Base-by-base conservation (phyloP, 257 asterid genomes). In the Orobanche coerulescens region DNA sequence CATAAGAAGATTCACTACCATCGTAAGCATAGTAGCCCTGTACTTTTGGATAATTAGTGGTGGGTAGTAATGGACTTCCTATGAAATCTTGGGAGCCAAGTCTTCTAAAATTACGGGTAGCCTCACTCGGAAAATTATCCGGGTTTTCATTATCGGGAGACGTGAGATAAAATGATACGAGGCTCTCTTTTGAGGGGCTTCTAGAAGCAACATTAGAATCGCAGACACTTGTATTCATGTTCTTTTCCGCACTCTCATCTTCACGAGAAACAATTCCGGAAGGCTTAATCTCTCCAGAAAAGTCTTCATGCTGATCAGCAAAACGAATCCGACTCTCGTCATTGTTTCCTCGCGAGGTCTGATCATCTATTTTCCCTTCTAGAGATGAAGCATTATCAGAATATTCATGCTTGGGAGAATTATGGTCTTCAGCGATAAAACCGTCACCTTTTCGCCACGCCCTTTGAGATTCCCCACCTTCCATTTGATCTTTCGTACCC, bases 1-100 rank as follows among this genome's bases (percentile, higher is more conserved):
- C 95, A 33, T 50, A 80, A 46, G 95, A 88, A 59, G 94, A 85
- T 67, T 71, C 82, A 34, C 94, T 84, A 54, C 84, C 93, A 68
- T 81, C 87, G 66, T 74, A 66, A 37, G 66, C 80, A 51, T 84
- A 86, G 71, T 78, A 82, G 61, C 75, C 68, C 62, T 75, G 58
- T 37, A 73, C 22, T 50, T 68, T 68, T 20, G 80, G 81, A 69
- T 79, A 72, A 44, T 64, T 83, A 64, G 73, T 12, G 33, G 58
- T 33, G 42, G 75, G 69, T 0, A 23, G 66, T 10, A 71, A 73
- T 54, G 74, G 70, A 70, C 73, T 78, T 59, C 66, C 82, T 16
- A 71, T 22, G 6, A 71, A 62, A 43, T 80, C 88, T 7, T 62
- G 47, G 12, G 84, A 79, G 80, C 75, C 71, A 7, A 51, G 20